Evolutionary conservation across 805 yeast genomes (phyloP).

Genomic region (Candida maris): DNA sequence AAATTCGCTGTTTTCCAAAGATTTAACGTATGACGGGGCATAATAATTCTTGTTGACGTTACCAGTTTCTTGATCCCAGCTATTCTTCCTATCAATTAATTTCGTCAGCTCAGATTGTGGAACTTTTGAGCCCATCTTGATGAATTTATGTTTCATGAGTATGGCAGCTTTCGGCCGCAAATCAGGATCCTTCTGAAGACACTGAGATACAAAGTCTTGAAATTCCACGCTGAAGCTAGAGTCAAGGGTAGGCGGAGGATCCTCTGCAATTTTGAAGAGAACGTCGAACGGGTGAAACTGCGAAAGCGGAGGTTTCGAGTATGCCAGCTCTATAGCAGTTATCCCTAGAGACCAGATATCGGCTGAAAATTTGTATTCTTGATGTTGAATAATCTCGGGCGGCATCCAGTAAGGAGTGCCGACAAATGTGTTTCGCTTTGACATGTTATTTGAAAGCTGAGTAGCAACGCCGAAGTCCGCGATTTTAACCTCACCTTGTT

Average conservation of each 20-base stretch:
- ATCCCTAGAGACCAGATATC: constrained; percentile 82
- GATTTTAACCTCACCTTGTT: constrained; percentile 71
- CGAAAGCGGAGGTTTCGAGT: constrained; percentile 68
- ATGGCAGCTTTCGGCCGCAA: constrained; percentile 61
- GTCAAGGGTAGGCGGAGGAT: constrained; percentile 42
- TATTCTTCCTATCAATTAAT: constrained; percentile 41
- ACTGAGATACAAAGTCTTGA: constrained; percentile 62
- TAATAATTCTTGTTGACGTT: constrained; percentile 28
- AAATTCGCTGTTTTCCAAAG: background rate
- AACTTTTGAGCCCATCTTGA: constrained; percentile 37
- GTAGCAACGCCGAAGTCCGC: constrained; percentile 98
- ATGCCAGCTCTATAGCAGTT: constrained; percentile 68
- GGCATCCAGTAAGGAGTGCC: constrained; percentile 69
- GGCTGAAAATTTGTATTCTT: constrained; percentile 63
- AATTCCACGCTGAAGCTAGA: constrained; percentile 38
- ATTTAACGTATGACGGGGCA: constrained; percentile 29
- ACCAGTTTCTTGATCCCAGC: constrained; percentile 39
- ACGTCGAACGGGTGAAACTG: constrained; percentile 55
- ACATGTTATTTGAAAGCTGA: constrained; percentile 53
- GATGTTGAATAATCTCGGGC: constrained; percentile 52
- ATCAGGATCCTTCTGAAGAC: constrained; percentile 68
- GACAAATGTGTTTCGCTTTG: constrained; percentile 49
- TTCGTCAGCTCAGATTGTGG: constrained; percentile 32
- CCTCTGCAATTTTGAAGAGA: constrained; percentile 46
- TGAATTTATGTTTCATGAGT: constrained; percentile 62